Base-by-base conservation (phyloP, 2,329 filamentous ascomycete species). In the Sarocladiaceae sp. region DNA sequence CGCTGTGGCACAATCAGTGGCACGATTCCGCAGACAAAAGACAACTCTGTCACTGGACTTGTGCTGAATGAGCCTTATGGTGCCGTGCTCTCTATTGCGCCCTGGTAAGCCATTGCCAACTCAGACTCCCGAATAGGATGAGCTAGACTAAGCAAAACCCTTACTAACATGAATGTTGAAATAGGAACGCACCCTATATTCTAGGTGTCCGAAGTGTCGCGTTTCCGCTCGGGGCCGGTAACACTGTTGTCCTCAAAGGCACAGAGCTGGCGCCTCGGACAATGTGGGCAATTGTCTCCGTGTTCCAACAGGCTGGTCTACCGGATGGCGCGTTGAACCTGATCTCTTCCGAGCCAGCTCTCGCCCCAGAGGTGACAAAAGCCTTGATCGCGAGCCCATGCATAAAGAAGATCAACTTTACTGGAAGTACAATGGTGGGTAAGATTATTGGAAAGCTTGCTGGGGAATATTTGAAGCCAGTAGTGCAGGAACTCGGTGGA, bases 341-440 rank as follows among this genome's bases (percentile, higher is more conserved):
- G 23, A 66, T 93, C 26, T 86, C 84, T 7, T 68, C 72, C 29
- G 77, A 82, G 1, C 80, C 82, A 52, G 76, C 80, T 55, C 79
- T 87, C 61, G 88, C 87, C 0, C 74, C 84, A 0, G 73, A 75
- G 10, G 72, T 90, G 20, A 90, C 86, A 0, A 77, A 75, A 36
- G 71, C 78, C 4, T 67, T 92, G 22, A 87, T 92, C 57, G 78
- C n/a, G n/a, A 75, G 88, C 60, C 80, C 80, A 0, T 72, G 75
- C 0, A 71, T 95, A 53, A 86, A 83, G 65, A 95, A 95, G 72
- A 77, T 96, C 65, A 94, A 90, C 71, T 96, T 95, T 67, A 96
- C 90, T 0, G 90, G 90, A 28, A 87, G 82, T 61, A 91, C 89
- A 0, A 66, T 66, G 0, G 85, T 94, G 0, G 90, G 90, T 1